phyloP scores from a whole-genome alignment of 1,284 basidiomycete genomes.

The Cutaneotrichosporon curvatum region DNA sequence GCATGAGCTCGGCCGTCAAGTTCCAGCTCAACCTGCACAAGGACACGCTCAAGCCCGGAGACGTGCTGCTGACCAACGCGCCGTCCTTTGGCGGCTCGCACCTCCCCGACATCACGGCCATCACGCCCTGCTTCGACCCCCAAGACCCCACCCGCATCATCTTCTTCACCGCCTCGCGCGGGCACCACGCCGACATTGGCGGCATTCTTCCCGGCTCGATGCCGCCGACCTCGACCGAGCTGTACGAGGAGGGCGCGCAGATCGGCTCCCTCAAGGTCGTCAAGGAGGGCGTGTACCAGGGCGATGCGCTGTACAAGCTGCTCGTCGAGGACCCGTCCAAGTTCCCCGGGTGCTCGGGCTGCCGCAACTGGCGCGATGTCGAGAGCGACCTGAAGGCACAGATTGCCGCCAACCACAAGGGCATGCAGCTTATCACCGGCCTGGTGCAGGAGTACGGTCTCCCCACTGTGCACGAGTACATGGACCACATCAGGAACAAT shows the following conservation, averaged over 20 bases:
- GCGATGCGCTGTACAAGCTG: slow-evolving; percentile 63
- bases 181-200: slow-evolving; percentile 37
- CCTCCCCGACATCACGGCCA: slow-evolving; percentile 37
- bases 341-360: slow-evolving; percentile 60
- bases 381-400: slow-evolving; percentile 93
- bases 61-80: slow-evolving; percentile 50
- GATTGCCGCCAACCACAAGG: slow-evolving; percentile 94
- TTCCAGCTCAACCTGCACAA: slow-evolving; percentile 46
- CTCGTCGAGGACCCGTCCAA: slow-evolving; percentile 69
- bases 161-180: slow-evolving; percentile 37
- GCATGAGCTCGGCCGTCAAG: slow-evolving; percentile 38
- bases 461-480: slow-evolving; percentile 82
- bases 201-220: slow-evolving; percentile 58
- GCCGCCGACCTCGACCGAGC: slow-evolving; percentile 83
- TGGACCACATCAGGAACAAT: slow-evolving; percentile 72
- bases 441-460: slow-evolving; percentile 84
- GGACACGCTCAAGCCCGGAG: slow-evolving; percentile 41
- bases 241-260: slow-evolving; percentile 69
- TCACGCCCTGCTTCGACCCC: slow-evolving; percentile 35
- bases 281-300: slow-evolving; percentile 69
- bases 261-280: slow-evolving; percentile 93
- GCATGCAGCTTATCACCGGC: slow-evolving; percentile 63
- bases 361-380: slow-evolving; percentile 77
- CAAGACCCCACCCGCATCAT: slow-evolving; percentile 26
- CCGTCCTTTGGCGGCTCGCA: slow-evolving; percentile 37